Evolutionary conservation across 352 stramenopile genomes (phyloP), one percentile per base, ranked within the genome.

Genomic region (Phytophthora agathidicida): DNA sequence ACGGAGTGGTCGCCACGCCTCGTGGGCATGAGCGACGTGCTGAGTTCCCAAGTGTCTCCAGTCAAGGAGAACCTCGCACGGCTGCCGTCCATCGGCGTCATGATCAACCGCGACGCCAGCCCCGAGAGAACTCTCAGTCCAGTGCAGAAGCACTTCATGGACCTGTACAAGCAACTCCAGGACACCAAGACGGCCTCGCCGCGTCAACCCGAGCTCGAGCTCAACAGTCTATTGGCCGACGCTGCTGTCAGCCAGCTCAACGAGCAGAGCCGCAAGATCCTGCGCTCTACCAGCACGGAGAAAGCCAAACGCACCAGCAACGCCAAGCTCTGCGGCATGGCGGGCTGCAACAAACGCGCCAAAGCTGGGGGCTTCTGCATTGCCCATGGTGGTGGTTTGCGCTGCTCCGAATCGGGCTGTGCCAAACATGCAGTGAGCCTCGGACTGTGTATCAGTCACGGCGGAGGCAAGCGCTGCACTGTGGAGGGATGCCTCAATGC

Each of bases 361-460:
- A 94, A 94, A 62, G 80, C 79, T 14, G 83, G 85, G 31, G 85
- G 85, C 17, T 88, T 83, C 52, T 94, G 85, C 47, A 94, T 93
- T 28, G 83, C 83, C 0, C 85, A 93, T 39, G 85, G 85, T n/a
- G 85, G 83, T 37, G 85, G 85, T 2, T 55, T 92, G 7, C 82
- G 85, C 3, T 96, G 88, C 49, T 89, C 79, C 5, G 73, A 93
- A 32, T 63, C 75, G 16, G 68, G 69, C 0, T 96, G 88, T 60
- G 63, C 82, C 32, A 95, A 95, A 59, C 83, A 93, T 60, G 88
- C 85, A 0, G 81, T 93, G 35, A 92, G 83, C 43, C 68, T 91
- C 14, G 87, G 87, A 0, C 78, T 94, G 35, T 96, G 87, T 67
- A 95, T 93, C 58, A 91, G 78, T 31, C 86, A 94, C 68, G 86